Evolutionary conservation across 768 basidiomycete genomes (phyloP), one percentile per base, ranked within the genome.

Genomic region (Lactarius deliciosus): DNA sequence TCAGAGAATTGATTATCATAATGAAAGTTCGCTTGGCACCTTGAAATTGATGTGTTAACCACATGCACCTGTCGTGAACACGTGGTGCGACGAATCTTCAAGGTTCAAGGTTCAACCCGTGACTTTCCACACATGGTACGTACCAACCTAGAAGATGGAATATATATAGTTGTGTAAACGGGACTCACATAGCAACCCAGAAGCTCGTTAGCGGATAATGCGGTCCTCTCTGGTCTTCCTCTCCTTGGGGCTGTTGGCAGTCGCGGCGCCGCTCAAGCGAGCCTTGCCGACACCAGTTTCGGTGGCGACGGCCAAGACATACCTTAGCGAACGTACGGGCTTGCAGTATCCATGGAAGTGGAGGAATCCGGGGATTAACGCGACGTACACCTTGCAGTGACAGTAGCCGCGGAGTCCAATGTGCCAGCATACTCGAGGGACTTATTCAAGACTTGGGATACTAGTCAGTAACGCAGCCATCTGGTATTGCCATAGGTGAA

Each of bases 391-490:
- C 36, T 61, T 47, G 7, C 38, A 72, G 73, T 82, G 57, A 77
- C 77, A 9, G 81, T 81, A 11, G 80, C 79, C 7, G 76, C 72
- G 16, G 79, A 79, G 60, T 80, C 78, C 36, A 81, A 82, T 68
- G 69, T 70, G 11, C 81, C 81, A 0, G 78, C 81, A 3, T 81
- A 82, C 68, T 64, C 65, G 28, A 70, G 84, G 7, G 73, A 75
- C 63, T 68, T 72, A 53, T 85, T 85, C 77, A 77, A 78, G 58
- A 78, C 77, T 25, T 85, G 84, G 83, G 78, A 81, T 62, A 82
- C 72, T 45, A 80, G 82, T 83, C 32, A 57, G 81, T 76, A 32
- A 15, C 41, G n/a, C 6, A 36, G 22, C n/a, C 16, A 7, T 40
- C 41, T n/a, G 36, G 13, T 68, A 22, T 63, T 36, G 53, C 57